Conservation (phyloP, 2,329 filamentous ascomycete species). For the Scleromitrula shiraiana region DNA sequence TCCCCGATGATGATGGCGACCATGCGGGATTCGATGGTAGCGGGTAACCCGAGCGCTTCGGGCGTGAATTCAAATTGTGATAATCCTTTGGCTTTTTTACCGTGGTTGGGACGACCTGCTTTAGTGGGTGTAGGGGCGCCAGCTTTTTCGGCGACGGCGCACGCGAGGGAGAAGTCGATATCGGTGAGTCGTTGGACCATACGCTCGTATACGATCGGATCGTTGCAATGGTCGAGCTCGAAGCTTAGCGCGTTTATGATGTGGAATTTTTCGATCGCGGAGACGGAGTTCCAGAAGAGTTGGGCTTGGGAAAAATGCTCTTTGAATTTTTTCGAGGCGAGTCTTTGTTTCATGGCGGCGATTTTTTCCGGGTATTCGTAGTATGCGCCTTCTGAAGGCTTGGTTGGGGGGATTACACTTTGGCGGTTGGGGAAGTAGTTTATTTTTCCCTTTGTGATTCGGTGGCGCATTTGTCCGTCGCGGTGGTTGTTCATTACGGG, state of each 20-base stretch:
- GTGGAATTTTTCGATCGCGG: conserved; percentile 56
- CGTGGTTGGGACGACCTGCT: conserved; percentile 50
- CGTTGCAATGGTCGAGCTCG: conserved; percentile 76
- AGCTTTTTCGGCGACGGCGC: conserved; percentile 60
- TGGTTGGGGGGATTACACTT: conserved; percentile 54
- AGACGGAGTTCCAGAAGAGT: conserved; percentile 74
- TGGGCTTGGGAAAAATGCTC: conserved; percentile 74
- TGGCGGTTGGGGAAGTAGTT: conserved; percentile 78
- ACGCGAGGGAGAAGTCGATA: conserved; percentile 63
- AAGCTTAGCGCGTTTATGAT: conserved; percentile 54
- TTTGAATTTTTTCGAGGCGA: conserved; percentile 64
- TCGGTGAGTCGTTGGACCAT: conserved; percentile 61
- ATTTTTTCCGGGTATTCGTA: conserved; percentile 59
- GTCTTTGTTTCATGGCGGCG: conserved; percentile 61
- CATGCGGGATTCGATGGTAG: conserved; percentile 62
- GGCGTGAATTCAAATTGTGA: conserved; percentile 63
- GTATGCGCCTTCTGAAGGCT: conserved; percentile 56
- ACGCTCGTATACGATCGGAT: conserved; percentile 65
- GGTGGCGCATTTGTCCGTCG: conserved; percentile 65
- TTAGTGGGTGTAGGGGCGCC: conserved; percentile 53
- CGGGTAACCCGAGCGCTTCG: conserved; percentile 34
- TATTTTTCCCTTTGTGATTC: conserved; percentile 62
- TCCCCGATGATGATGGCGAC: conserved; percentile 72
- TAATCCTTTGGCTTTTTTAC: conserved; percentile 57
- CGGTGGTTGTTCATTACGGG: conserved; percentile 71